Conservation (phyloP, 2,329 filamentous ascomycete genomes). For the Dactylonectria macrodidyma region DNA sequence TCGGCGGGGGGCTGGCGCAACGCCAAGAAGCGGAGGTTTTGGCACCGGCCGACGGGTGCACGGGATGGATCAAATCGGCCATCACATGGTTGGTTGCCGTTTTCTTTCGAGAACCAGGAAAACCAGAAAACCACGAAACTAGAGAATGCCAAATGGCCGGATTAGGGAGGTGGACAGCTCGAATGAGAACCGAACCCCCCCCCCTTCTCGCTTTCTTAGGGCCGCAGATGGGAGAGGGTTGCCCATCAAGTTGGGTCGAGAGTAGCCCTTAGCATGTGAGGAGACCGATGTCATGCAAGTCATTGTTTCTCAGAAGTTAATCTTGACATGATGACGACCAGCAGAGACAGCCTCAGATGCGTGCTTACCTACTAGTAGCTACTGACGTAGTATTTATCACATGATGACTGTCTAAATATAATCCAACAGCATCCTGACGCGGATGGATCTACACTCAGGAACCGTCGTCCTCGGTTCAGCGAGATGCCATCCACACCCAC, state of each 20-base stretch:
- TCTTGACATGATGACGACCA: no score
- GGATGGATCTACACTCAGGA: background rate
- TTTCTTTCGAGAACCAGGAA: background rate
- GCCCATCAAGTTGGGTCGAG: no score
- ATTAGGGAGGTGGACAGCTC: slow-evolving; percentile 14
- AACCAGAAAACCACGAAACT: background rate
- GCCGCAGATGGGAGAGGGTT: no score
- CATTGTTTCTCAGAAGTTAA: no score
- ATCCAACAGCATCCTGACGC: background rate
- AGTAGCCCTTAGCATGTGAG: background rate
- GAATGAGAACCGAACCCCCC: background rate
- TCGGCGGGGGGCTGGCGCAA: background rate
- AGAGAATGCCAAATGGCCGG: background rate
- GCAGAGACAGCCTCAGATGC: no score
- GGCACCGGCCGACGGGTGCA: background rate
- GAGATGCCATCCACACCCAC: background rate
- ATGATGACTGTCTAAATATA: background rate
- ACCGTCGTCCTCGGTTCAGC: background rate
- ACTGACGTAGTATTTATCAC: background rate
- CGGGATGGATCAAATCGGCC: background rate
- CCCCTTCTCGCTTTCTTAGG: no score
- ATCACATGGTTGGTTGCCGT: background rate
- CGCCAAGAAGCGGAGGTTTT: slow-evolving; percentile 6
- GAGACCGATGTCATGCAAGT: no score
- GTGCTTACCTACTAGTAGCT: no score